Evolutionary conservation across 441 rosid genomes (phyloP), one percentile per base, ranked within the genome.

Genomic region (Adansonia rubrostipa): DNA sequence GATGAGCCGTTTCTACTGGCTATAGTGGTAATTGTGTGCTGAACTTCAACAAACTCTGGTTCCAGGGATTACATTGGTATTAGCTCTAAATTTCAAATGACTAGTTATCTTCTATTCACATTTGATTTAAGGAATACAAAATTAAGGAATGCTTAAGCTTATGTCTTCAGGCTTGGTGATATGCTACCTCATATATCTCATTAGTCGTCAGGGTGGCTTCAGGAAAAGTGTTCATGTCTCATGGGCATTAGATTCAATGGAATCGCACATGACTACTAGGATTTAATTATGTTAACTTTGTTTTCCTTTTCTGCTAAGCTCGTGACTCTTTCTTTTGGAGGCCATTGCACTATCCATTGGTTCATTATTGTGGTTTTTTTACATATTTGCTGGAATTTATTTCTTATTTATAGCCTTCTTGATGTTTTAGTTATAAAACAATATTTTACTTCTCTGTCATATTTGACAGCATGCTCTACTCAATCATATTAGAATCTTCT

Each of bases 1-100:
- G 96, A 96, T 86, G 97, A 93, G 89, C 98, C 99, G 47, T 92
- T 94, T 91, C 88, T 92, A 54, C 92, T 93, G 96, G 98, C 88
- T 80, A 94, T 96, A 92, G 98, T 93, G 97, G 98, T 96, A 96
- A 94, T 92, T 90, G 95, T 48, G 73, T 90, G 96, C 97, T 93
- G 96, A 96, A 91, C 93, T 91, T 87, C 99, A 82, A 90, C 93
- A 88, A 92, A 91, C 89, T 96, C 93, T 94, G 97, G 96, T 92
- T 91, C 96, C 94, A 85, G 90, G 97, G 86, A 90, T 90, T 96
- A 80, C 88, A 85, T 92, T 88, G 97, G 93, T 94, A 94, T 93
- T 92, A 89, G 95, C 98, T 91, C 97, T 88, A 76, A 85, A 88
- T 92, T 93, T 88, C 89, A 83, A 84, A 80, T 64, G 47, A 64